phyloP scores from a whole-genome alignment of 2,329 filamentous ascomycete species.

The Geoglossum cookeanum region DNA sequence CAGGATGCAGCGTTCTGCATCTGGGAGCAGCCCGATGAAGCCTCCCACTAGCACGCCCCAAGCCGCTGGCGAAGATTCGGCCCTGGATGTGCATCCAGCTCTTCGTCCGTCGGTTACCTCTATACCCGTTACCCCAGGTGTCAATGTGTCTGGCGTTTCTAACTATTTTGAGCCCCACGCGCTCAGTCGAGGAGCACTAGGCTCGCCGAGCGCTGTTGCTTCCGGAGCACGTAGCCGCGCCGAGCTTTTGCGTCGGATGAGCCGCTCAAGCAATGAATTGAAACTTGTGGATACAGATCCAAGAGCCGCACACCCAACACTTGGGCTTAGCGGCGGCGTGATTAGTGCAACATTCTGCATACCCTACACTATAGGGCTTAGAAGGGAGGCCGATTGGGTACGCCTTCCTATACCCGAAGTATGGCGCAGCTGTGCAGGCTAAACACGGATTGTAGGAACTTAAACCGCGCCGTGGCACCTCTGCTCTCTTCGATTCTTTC shows the following conservation, averaged over 20 bases:
- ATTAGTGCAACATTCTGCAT: constrained; percentile 46
- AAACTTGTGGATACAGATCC: constrained; percentile 26
- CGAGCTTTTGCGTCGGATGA: constrained; percentile 34
- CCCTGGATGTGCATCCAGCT: constrained; percentile 18
- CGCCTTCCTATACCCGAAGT: constrained; percentile 8
- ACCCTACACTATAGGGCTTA: constrained; percentile 38
- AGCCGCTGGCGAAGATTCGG: background rate
- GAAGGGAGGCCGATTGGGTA: constrained; percentile 36
- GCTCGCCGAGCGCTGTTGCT: background rate
- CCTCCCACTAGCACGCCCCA: background rate
- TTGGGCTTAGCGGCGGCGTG: constrained; percentile 40
- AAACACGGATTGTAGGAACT: constrained; percentile 37
- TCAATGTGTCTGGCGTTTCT: constrained; percentile 17
- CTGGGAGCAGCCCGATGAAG: background rate
- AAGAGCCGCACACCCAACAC: constrained; percentile 32
- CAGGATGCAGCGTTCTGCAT: background rate
- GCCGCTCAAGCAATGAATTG: constrained; percentile 18
- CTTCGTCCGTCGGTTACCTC: constrained; percentile 20
- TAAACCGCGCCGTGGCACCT: constrained; percentile 63
- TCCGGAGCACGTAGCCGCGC: background rate
- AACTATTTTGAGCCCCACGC: constrained; percentile 18
- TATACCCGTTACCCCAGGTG: constrained; percentile 25
- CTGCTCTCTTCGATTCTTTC: constrained; percentile 82
- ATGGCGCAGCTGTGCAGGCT: background rate
- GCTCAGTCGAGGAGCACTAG: background rate